These are phyloP conservation scores for Zygnema circumcarinatum DNA, from an alignment of 139 green algal genomes.

Conservation along the genomic window DNA sequence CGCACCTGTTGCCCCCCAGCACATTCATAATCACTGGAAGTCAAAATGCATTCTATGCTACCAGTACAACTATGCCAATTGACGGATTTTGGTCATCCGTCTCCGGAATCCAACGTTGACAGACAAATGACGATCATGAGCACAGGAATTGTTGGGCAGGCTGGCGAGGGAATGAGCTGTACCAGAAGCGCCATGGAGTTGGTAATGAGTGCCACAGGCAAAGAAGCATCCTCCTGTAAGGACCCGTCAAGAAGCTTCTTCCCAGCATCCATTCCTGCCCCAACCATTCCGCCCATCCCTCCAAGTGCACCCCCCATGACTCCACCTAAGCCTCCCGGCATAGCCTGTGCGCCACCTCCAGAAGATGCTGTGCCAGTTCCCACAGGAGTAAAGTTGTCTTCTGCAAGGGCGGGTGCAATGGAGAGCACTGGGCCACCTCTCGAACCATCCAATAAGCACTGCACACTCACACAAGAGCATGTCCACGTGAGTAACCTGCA, in stretches of 20 bases:
- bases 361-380: background rate
- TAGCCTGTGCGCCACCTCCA: background rate
- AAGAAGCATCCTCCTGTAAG: background rate
- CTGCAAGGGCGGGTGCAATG: background rate
- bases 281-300: background rate
- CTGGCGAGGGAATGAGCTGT: background rate
- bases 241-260: conserved; percentile 27
- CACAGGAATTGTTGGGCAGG: too few species aligned
- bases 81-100: too few species aligned
- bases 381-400: background rate
- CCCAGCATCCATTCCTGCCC: conserved; percentile 5
- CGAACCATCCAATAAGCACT: conserved; percentile 32
- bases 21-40: too few species aligned
- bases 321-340: background rate
- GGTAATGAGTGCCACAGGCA: background rate
- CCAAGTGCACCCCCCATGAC: background rate
- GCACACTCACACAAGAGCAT: background rate
- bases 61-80: too few species aligned
- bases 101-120: too few species aligned
- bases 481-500: too few species aligned
- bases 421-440: conserved; percentile 17
- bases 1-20: conserved; percentile 19
- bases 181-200: background rate
- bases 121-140: too few species aligned
- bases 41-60: too few species aligned